These are phyloP conservation scores for Cocos nucifera DNA, from an alignment of 176 grass and related monocot species.

Conservation along the genomic window DNA sequence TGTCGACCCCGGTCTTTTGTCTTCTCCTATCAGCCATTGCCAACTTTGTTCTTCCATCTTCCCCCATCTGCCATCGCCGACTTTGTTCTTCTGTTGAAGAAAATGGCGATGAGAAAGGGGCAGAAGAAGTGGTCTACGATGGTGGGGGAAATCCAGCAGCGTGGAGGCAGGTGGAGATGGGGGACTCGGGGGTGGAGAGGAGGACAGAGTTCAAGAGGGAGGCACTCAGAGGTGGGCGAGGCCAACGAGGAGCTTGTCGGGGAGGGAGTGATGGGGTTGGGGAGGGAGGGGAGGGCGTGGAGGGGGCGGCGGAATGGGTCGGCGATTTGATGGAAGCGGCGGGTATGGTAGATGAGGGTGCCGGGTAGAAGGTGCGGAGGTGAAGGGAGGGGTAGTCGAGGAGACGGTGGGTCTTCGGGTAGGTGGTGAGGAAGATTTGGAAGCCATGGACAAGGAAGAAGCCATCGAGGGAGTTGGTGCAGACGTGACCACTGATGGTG, in stretches of 20 bases:
- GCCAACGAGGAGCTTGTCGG: constrained; percentile 80
- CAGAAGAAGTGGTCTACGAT: constrained; percentile 77
- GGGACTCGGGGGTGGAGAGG: constrained; percentile 55
- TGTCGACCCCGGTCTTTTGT: too few species aligned
- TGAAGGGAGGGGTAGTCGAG: constrained; percentile 47
- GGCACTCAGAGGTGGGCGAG: constrained; percentile 44
- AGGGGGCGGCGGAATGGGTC: constrained; percentile 71
- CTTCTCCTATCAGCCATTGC: too few species aligned
- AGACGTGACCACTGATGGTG: constrained; percentile 50
- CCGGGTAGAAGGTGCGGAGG: constrained; percentile 65
- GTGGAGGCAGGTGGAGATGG: constrained; percentile 30
- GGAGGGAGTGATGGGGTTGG: constrained; percentile 59
- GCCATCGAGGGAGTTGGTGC: constrained; percentile 52
- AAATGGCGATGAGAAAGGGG: constrained; percentile 86
- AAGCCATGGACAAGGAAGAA: constrained; percentile 75
- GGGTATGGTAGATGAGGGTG: constrained; percentile 41
- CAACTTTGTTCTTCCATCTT: too few species aligned
- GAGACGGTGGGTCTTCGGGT: constrained; percentile 55
- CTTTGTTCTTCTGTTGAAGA: constrained; percentile 31
- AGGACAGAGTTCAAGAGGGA: constrained; percentile 38
- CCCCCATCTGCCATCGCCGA: too few species aligned
- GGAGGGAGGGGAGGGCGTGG: constrained; percentile 37
- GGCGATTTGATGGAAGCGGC: constrained; percentile 45
- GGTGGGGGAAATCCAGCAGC: constrained; percentile 45
- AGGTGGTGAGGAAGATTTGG: constrained; percentile 90